Evolutionary conservation across 306 rosid species (phyloP), one percentile per base, ranked within the genome.

Genomic region (Medicago ruthenica): DNA sequence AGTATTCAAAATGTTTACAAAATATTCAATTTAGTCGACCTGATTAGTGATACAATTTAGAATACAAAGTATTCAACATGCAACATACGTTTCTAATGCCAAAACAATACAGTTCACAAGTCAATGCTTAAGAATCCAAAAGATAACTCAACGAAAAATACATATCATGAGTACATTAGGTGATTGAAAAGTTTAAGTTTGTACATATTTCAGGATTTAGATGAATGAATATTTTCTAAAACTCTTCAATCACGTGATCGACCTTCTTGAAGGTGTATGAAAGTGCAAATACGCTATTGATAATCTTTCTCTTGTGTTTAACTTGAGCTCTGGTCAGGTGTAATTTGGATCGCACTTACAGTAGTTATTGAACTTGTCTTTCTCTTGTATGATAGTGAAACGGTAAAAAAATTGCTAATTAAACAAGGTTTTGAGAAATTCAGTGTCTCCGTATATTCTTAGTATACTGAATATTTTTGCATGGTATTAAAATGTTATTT

Each of bases 251-350:
- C 65, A 44, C 2, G 11, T 51, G 21, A 31, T 48, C 37, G 10
- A n/a, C 24, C 67, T 27, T 69, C 62, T 62, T 70, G 36, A 63
- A 58, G 58, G 45, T 64, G 77, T 14, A 27, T 45, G 45, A 73
- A 36, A 34, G 14, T 74, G 41, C 66, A 12, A 36, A 45, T 36
- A 76, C 53, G 36, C 34, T 54, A 70, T 63, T 45, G 75, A 76
- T 81, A 75, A 31, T 57, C 4, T 44, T 75, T 11, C 31, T 48
- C 31, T 48, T 53, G 36, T 54, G 41, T 74, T 67, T 64, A 59
- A 80, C 50, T 79, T 51, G 21, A 72, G 60, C 75, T 42, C 39
- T 45, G 17, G 5, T 0, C n/a, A n/a, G n/a, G n/a, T n/a, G n/a
- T n/a, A n/a, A n/a, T 65, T 14, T 65, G 20, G 31, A 8, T 64